Evolutionary conservation across 768 basidiomycete species (phyloP).

Genomic region (Calocera viscosa): DNA sequence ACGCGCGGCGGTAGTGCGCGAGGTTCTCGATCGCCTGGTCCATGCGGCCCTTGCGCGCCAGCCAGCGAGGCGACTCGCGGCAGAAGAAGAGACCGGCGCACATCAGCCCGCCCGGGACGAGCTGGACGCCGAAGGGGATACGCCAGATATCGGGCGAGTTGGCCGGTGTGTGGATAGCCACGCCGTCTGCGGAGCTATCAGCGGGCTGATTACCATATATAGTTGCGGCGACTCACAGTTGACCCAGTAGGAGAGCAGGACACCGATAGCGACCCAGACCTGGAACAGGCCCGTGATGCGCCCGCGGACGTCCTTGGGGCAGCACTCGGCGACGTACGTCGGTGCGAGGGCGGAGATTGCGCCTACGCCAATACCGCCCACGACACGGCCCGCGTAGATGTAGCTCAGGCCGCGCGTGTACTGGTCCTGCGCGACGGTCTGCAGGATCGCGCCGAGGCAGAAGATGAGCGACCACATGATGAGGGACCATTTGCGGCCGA

Average conservation of each 20-base stretch:
- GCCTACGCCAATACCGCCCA: slow-evolving; percentile 71
- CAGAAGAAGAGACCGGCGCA: slow-evolving; percentile 20
- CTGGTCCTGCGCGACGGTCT: slow-evolving; percentile 47
- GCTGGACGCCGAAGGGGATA: slow-evolving; percentile 25
- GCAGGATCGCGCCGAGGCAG: slow-evolving; percentile 57
- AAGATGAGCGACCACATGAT: slow-evolving; percentile 52
- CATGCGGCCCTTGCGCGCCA: slow-evolving; percentile 26
- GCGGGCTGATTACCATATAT: neutral
- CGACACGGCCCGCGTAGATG: slow-evolving; percentile 70
- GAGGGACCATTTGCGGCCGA: slow-evolving; percentile 57
- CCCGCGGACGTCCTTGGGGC: slow-evolving; percentile 76
- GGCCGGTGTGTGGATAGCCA: slow-evolving; percentile 12
- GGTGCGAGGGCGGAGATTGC: slow-evolving; percentile 72
- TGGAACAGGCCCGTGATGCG: slow-evolving; percentile 79
- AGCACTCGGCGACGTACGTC: slow-evolving; percentile 75
- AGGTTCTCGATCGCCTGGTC: slow-evolving; percentile 38
- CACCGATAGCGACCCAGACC: slow-evolving; percentile 73
- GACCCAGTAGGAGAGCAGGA: slow-evolving; percentile 74
- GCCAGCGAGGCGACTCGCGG: slow-evolving; percentile 26
- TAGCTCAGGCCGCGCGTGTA: slow-evolving; percentile 42
- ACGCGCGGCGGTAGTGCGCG: slow-evolving; percentile 27
- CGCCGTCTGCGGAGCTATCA: slow-evolving; percentile 11
- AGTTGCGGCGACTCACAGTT: slow-evolving; percentile 42
- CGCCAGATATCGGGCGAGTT: slow-evolving; percentile 17
- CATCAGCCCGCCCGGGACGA: slow-evolving; percentile 31